A percentile compares a stretch with the other conserved stretches of the same genome.
phyloP scores from a whole-genome alignment of 495 filamentous ascomycete species.

The Neurospora discreta region DNA sequence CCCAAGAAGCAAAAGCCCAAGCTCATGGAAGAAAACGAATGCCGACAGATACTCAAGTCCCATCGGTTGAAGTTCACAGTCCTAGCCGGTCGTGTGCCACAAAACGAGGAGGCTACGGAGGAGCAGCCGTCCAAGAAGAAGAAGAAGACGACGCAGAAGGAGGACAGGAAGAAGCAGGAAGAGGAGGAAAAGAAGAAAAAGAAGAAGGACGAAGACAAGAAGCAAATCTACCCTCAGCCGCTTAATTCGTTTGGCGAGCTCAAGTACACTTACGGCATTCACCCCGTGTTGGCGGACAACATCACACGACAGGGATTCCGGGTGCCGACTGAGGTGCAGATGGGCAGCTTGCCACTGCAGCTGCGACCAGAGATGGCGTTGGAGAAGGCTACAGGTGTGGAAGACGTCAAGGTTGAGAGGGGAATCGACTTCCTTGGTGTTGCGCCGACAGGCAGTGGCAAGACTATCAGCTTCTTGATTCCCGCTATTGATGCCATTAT shows the following conservation, averaged over 20 bases:
- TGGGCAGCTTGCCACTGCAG: slow-evolving; percentile 71
- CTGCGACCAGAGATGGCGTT: slow-evolving; percentile 41
- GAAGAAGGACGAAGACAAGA: slow-evolving; percentile 40
- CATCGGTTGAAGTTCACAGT: slow-evolving; percentile 84
- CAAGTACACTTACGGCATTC: slow-evolving; percentile 55
- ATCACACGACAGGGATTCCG: slow-evolving; percentile 73
- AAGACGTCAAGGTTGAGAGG: slow-evolving; percentile 16
- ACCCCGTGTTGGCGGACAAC: slow-evolving; percentile 61
- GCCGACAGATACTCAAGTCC: slow-evolving; percentile 59
- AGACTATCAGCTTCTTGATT: slow-evolving; percentile 86
- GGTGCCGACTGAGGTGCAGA: slow-evolving; percentile 86
- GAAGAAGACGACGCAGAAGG: slow-evolving; percentile 38
- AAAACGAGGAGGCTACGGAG: slow-evolving; percentile 17
- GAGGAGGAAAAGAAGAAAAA: slow-evolving; percentile 37
- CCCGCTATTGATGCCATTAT: slow-evolving; percentile 69
- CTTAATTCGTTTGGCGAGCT: slow-evolving; percentile 68
- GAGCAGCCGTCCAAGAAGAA: slow-evolving; percentile 27
- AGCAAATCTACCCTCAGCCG: slow-evolving; percentile 61
- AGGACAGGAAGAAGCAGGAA: slow-evolving; percentile 41
- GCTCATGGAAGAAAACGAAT: slow-evolving; percentile 50
- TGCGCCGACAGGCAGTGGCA: slow-evolving; percentile 95
- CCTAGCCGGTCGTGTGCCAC: slow-evolving; percentile 32
- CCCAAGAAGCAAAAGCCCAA: slow-evolving; percentile 17
- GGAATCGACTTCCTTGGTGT: slow-evolving; percentile 68
- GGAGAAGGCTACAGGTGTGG: slow-evolving; percentile 10